Evolutionary conservation across 2,329 filamentous ascomycete genomes (phyloP), one percentile per base, ranked within the genome.

Genomic region (Sporothrix variecibatus): DNA sequence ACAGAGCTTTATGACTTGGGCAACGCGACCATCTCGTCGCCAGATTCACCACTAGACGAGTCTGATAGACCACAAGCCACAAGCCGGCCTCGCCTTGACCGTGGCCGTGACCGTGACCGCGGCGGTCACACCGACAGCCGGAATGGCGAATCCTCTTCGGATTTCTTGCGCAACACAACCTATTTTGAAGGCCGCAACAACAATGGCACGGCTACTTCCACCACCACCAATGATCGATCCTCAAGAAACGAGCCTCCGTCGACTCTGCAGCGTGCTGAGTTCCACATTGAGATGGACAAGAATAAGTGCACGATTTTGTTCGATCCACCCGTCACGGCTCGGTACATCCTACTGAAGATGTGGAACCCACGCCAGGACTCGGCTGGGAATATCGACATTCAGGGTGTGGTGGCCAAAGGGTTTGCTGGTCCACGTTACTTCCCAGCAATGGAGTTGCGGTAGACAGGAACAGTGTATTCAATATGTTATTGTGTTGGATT

Each of bases 261-360:
- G 3, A 87, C 95, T 82, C 86, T 86, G 46, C 94, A 94, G 0
- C 90, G 94, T 81, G 94, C 94, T 2, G 89, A 90, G 38, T 98
- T 98, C 83, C 92, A 91, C 79, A 97, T 98, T 73, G 91, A 93
- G 79, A 89, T 91, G 81, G 89, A 92, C 78, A 95, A 94, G 84
- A 94, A 90, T 83, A 94, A 92, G 82, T 95, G 96, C 78, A 94
- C 92, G 17, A 92, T 98, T 78, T 91, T 90, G 74, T 98, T 98
- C 78, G 90, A 95, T 78, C 93, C 94, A 73, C 92, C 93, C 0
- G 88, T 96, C 75, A 94, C 93, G 12, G 93, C 93, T 5, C 89
- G 93, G 73, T 97, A 93, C 81, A 92, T 98, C 71, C 83, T 98
- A 58, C 85, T 98, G 76, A 98, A 98, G 85, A 89, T 98, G 81